A percentile compares a stretch with the other conserved stretches of the same genome.
These are phyloP conservation scores for Tetracladium maxilliforme DNA, from an alignment of 2,329 filamentous ascomycete genomes.

Conservation along the genomic window DNA sequence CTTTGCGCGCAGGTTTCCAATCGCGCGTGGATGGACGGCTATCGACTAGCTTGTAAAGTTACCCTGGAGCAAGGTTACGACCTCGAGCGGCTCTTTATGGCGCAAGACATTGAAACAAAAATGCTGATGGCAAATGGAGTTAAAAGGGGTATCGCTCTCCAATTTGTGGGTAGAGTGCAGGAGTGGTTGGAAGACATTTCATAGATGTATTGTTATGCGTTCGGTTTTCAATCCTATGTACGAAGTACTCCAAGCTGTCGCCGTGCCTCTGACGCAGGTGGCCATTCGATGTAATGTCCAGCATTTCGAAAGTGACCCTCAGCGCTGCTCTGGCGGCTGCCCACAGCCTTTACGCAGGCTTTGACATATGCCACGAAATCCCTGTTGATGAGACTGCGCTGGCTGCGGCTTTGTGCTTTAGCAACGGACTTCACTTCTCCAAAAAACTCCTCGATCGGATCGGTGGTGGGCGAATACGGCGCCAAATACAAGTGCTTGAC, in stretches of 20 bases:
- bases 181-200: too few relatives aligned
- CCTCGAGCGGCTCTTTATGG: slow-evolving; percentile 10
- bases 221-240: too few relatives aligned
- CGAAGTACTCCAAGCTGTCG: neutral
- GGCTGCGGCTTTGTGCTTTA: slow-evolving; percentile 8
- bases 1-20: slow-evolving; percentile 8
- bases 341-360: slow-evolving; percentile 4
- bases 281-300: slow-evolving; percentile 3
- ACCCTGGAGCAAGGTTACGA: slow-evolving; percentile 7
- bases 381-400: slow-evolving; percentile 3
- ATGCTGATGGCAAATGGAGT: slow-evolving; percentile 11
- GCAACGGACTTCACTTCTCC: slow-evolving; percentile 12
- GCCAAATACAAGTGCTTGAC: slow-evolving; percentile 9
- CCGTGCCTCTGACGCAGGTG: slow-evolving; percentile 1
- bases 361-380: slow-evolving; percentile 3
- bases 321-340: slow-evolving; percentile 3
- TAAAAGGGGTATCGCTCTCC: slow-evolving; percentile 10
- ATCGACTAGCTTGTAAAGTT: slow-evolving; percentile 8
- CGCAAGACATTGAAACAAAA: slow-evolving; percentile 11
- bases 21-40: slow-evolving; percentile 7
- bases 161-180: slow-evolving; percentile 11
- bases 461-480: slow-evolving; percentile 9
- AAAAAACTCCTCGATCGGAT: slow-evolving; percentile 13
- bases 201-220: too few relatives aligned
- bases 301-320: slow-evolving; percentile 4